These are phyloP conservation scores for Leccinum incarnatum DNA, from an alignment of 768 basidiomycete species.

Conservation along the genomic window DNA sequence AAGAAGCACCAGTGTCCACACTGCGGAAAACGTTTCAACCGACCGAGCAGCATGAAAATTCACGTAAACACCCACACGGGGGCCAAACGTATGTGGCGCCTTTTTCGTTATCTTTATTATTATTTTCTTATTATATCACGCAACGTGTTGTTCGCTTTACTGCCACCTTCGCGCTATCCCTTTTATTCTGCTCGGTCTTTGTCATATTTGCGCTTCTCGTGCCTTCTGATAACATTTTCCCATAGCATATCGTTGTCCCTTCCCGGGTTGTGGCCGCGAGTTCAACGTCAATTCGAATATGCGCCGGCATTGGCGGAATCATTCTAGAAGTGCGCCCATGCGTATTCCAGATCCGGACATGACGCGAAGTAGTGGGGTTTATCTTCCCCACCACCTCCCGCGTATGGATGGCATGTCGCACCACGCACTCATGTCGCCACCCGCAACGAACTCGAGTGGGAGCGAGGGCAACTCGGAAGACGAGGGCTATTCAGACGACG, in stretches of 20 bases:
- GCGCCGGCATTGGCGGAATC: conserved; percentile 76
- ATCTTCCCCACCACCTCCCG: conserved; percentile 7
- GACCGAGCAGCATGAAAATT: conserved; percentile 41
- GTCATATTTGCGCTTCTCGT: neutral
- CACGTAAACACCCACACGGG: conserved; percentile 43
- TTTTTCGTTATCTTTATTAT: conserved; percentile 2
- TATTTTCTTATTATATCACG: conserved; percentile 8
- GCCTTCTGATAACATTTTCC: conserved; percentile 15
- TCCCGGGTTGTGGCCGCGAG: conserved; percentile 68
- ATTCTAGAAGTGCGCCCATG: conserved; percentile 34
- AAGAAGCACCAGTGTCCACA: conserved; percentile 38
- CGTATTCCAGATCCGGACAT: conserved; percentile 24
- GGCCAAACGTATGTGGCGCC: conserved; percentile 34
- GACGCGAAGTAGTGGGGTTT: conserved; percentile 4
- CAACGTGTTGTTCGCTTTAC: conserved; percentile 24
- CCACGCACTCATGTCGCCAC: conserved; percentile 27
- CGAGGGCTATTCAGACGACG: conserved; percentile 27
- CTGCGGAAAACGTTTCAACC: conserved; percentile 42
- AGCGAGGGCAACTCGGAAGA: conserved; percentile 31
- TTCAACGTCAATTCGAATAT: conserved; percentile 88
- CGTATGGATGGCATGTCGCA: conserved; percentile 10
- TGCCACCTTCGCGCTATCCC: conserved; percentile 10
- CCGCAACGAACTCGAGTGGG: conserved; percentile 29
- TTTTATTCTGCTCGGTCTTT: conserved; percentile 6
- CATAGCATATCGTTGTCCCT: conserved; percentile 71